phyloP scores from a whole-genome alignment of 306 rosid genomes.

The Delonix regia region DNA sequence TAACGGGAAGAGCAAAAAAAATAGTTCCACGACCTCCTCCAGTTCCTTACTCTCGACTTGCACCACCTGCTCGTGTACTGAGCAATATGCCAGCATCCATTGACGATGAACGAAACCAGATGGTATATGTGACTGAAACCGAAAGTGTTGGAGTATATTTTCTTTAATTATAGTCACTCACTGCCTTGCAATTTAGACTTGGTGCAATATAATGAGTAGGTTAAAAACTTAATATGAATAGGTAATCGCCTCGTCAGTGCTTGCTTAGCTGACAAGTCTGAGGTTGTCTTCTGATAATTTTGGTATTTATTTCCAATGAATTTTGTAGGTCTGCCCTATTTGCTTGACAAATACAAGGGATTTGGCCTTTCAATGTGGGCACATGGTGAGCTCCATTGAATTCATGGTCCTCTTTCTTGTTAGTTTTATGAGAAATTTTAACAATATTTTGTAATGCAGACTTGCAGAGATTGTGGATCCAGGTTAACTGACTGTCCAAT shows the following conservation, averaged over 20 bases:
- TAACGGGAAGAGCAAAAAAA: slow-evolving; percentile 63
- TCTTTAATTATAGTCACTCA: slow-evolving; percentile 4
- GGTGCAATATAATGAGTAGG: neutral
- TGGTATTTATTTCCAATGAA: slow-evolving; percentile 19
- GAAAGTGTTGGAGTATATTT: neutral
- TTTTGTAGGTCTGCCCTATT: slow-evolving; percentile 72
- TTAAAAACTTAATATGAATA: neutral
- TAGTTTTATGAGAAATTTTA: neutral
- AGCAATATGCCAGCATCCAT: slow-evolving; percentile 38
- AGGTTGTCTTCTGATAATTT: slow-evolving; percentile 1
- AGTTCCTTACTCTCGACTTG: slow-evolving; percentile 47
- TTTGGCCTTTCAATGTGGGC: slow-evolving; percentile 86
- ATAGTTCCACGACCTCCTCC: slow-evolving; percentile 76
- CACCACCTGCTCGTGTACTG: slow-evolving; percentile 35
- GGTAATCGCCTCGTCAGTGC: neutral
- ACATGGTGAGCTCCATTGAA: slow-evolving; percentile 67
- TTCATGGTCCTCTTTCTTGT: neutral
- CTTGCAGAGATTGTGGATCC: slow-evolving; percentile 82
- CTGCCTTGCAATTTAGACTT: neutral
- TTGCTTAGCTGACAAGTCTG: slow-evolving; percentile 13
- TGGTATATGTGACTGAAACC: slow-evolving; percentile 41
- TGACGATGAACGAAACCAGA: slow-evolving; percentile 54
- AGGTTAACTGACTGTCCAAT: slow-evolving; percentile 72
- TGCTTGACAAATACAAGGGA: slow-evolving; percentile 77
- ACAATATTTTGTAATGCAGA: slow-evolving; percentile 46